Evolutionary conservation across 768 basidiomycete species (phyloP).

Genomic region (Suillus plorans): DNA sequence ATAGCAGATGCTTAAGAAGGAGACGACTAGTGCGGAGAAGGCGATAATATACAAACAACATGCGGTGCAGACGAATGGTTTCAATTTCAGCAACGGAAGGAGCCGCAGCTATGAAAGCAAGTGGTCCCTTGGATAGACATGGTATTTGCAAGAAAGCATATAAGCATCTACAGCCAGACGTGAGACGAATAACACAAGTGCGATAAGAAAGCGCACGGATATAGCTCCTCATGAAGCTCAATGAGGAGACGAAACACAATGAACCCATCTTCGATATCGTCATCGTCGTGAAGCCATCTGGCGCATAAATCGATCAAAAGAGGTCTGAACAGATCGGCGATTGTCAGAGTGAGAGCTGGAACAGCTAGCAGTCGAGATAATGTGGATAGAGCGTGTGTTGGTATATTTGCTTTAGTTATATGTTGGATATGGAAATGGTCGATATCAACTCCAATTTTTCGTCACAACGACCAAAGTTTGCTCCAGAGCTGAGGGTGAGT

Average conservation of each 20-base stretch:
- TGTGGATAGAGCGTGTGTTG: conserved; percentile 44
- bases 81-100: conserved; percentile 36
- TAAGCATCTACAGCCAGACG: conserved; percentile 46
- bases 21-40: conserved; percentile 72
- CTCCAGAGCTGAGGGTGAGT: no score
- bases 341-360: conserved; percentile 59
- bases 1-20: conserved; percentile 57
- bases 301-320: conserved; percentile 78
- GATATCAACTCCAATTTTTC: no score
- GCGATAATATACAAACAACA: conserved; percentile 81
- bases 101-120: conserved; percentile 42
- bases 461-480: no score
- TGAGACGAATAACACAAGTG: conserved; percentile 8
- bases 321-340: conserved; percentile 73
- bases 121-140: conserved; percentile 49
- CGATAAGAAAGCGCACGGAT: conserved; percentile 49
- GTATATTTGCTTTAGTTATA: conserved; percentile 40
- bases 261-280: conserved; percentile 50
- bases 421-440: conserved; percentile 28
- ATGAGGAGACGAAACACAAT: conserved; percentile 62
- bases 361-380: conserved; percentile 61
- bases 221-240: conserved; percentile 71
- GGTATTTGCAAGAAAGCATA: conserved; percentile 47
- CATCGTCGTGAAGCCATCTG: conserved; percentile 65
- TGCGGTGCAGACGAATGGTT: conserved; percentile 53